phyloP scores from a whole-genome alignment of 2,329 filamentous ascomycete genomes.

The Fusarium virguliforme region DNA sequence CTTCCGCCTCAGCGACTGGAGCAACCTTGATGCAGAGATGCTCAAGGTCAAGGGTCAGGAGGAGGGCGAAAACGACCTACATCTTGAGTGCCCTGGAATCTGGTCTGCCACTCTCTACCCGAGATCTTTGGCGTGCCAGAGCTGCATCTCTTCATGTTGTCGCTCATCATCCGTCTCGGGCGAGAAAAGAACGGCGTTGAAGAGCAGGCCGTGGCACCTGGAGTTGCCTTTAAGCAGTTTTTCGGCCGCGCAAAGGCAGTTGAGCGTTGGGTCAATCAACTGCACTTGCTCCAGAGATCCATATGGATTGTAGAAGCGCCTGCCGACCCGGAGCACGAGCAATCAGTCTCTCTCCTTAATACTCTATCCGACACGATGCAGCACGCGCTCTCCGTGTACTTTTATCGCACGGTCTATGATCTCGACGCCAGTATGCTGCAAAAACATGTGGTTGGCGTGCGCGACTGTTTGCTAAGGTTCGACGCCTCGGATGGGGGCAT shows the following conservation, averaged over 20 bases:
- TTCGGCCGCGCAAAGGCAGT: slow-evolving; percentile 32
- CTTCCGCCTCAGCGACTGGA: slow-evolving; percentile 30
- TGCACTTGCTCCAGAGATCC: slow-evolving; percentile 20
- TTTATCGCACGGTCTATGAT: slow-evolving; percentile 38
- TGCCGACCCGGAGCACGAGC: slow-evolving; percentile 25
- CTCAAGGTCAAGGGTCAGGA: slow-evolving; percentile 24
- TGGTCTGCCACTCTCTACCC: slow-evolving; percentile 39
- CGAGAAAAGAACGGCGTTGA: slow-evolving; percentile 26
- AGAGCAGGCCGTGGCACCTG: neutral
- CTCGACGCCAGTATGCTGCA: slow-evolving; percentile 32
- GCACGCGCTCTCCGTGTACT: slow-evolving; percentile 34
- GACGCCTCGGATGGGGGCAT: slow-evolving; percentile 27
- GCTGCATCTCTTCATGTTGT: slow-evolving; percentile 35
- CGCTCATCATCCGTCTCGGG: slow-evolving; percentile 29
- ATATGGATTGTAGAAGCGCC: slow-evolving; percentile 22
- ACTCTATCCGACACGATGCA: slow-evolving; percentile 37
- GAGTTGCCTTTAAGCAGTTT: slow-evolving; percentile 22
- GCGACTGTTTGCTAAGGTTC: slow-evolving; percentile 36
- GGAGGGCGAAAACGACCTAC: slow-evolving; percentile 42
- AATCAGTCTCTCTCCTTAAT: slow-evolving; percentile 23
- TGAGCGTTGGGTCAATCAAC: slow-evolving; percentile 36
- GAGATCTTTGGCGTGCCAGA: slow-evolving; percentile 43
- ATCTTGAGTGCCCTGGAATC: slow-evolving; percentile 33
- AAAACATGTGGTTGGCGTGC: slow-evolving; percentile 29
- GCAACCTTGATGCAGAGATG: slow-evolving; percentile 37